Evolutionary conservation across 106 monocot genomes (phyloP), one percentile per base, ranked within the genome.

Genomic region (Acanthochlamys bracteata): DNA sequence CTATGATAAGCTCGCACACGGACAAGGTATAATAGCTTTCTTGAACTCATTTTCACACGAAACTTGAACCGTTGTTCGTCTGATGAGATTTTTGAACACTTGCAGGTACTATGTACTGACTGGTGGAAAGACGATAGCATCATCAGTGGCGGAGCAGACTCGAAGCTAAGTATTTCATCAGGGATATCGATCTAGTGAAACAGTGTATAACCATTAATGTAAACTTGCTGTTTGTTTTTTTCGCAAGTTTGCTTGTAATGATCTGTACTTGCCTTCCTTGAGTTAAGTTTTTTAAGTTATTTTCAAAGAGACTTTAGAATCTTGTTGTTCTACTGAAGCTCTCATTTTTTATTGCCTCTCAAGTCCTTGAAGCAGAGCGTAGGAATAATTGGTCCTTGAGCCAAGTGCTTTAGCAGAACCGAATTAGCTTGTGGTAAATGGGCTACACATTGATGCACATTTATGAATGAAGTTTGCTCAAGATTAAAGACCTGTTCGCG

Each of bases 121-220:
- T 96, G 95, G 95, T 96, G 95, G 95, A 90, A 85, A 85, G 82
- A 76, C 66, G 90, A 90, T 65, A 80, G 76, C 40, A 61, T 96
- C 19, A 65, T 80, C 27, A 86, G 90, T 70, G 95, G 95, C 54
- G 90, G 87, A 64, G 90, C 90, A 71, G 95, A 96, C 76, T 84
- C 95, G 17, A 87, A 87, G 70, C 65, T 96, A 6, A 76, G 69
- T 51, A 80, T 96, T 66, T 78, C 82, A 33, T 84, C 90, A 8
- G 84, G 87, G 43, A 72, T 96, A 56, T 64, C 82, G 60, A 78
- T 90, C 12, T 39, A 58, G 20, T 85, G 65, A 72, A 26, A 25
- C 19, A 55, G 49, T 49, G 43, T 7, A 9, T 45, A 7, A 9
- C 43, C 43, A 9, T 45, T 45, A 7, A 45, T 9, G 10, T 13